These are phyloP conservation scores for Leucosporidium creatinivorum DNA, from an alignment of 768 basidiomycete species.

Conservation along the genomic window DNA sequence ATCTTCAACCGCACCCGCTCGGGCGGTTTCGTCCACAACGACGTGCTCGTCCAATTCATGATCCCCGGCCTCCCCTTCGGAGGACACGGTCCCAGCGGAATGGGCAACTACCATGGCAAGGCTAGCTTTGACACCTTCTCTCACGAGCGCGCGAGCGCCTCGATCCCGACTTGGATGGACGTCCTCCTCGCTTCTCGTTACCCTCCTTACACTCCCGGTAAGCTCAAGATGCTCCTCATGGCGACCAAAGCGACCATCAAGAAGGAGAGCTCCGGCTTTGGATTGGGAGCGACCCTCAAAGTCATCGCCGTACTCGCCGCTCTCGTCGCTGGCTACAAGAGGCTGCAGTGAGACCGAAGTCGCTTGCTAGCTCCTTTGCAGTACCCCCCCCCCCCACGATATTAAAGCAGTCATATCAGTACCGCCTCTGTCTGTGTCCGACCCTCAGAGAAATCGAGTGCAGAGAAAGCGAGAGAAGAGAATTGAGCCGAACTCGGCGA, in stretches of 20 bases:
- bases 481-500: too few species aligned
- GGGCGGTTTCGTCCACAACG: slow-evolving; percentile 64
- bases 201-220: slow-evolving; percentile 24
- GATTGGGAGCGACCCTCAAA: background rate
- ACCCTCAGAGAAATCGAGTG: too few species aligned
- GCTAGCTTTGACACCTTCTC: slow-evolving; percentile 31
- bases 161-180: slow-evolving; percentile 32
- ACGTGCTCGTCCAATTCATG: slow-evolving; percentile 51
- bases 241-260: background rate
- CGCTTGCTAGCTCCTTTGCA: too few species aligned
- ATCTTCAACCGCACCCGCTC: slow-evolving; percentile 64
- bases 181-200: slow-evolving; percentile 21
- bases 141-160: slow-evolving; percentile 23
- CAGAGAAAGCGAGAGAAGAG: too few species aligned
- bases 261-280: background rate
- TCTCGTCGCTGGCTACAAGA: background rate
- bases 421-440: too few species aligned
- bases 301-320: background rate
- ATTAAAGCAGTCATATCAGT: too few species aligned
- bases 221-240: slow-evolving; percentile 1
- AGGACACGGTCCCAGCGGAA: slow-evolving; percentile 59
- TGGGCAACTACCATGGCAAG: slow-evolving; percentile 54
- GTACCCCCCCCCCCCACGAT: too few species aligned
- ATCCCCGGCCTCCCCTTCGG: slow-evolving; percentile 63
- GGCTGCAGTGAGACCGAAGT: background rate